Conservation (phyloP, 1,284 basidiomycete genomes). For the Pisolithus thermaeus region DNA sequence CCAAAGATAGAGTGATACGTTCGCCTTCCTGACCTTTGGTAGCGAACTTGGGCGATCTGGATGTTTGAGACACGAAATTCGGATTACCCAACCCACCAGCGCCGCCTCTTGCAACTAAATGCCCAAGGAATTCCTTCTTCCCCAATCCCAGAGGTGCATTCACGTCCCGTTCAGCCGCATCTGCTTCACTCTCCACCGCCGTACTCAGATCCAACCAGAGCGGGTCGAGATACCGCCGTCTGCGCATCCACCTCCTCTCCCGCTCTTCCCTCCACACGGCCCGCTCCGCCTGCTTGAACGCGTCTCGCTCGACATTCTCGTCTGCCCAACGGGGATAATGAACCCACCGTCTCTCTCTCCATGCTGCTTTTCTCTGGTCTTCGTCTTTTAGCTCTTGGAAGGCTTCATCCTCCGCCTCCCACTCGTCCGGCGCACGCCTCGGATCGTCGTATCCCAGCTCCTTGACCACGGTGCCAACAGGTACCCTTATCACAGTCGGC, state of each 20-base stretch:
- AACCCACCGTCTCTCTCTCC: slow-evolving; percentile 69
- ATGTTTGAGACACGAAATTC: slow-evolving; percentile 64
- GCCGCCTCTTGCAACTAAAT: slow-evolving; percentile 78
- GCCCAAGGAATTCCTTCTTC: slow-evolving; percentile 52
- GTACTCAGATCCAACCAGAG: slow-evolving; percentile 59
- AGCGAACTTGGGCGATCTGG: slow-evolving; percentile 77
- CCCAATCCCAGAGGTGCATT: slow-evolving; percentile 67
- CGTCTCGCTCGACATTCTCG: slow-evolving; percentile 56
- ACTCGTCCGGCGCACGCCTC: slow-evolving; percentile 53
- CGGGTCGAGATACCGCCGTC: slow-evolving; percentile 40
- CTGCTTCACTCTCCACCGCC: slow-evolving; percentile 37
- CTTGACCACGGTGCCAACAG: slow-evolving; percentile 82
- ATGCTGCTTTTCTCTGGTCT: slow-evolving; percentile 45
- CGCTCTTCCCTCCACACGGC: slow-evolving; percentile 60
- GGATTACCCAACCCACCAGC: slow-evolving; percentile 88
- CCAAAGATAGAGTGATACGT: slow-evolving; percentile 78
- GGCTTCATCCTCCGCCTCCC: slow-evolving; percentile 63
- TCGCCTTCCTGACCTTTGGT: slow-evolving; percentile 80
- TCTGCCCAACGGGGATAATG: slow-evolving; percentile 71
- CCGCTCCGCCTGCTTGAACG: slow-evolving; percentile 74
- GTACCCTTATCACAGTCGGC: slow-evolving; percentile 75
- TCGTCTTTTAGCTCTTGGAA: slow-evolving; percentile 41
- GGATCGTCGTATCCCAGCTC: slow-evolving; percentile 65
- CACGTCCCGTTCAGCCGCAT: slow-evolving; percentile 31
- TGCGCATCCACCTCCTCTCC: slow-evolving; percentile 42